A percentile compares a stretch with the other conserved stretches of the same genome.
Evolutionary conservation across 257 asterid genomes (phyloP).

Genomic region (Fraxinus cuspidata): DNA sequence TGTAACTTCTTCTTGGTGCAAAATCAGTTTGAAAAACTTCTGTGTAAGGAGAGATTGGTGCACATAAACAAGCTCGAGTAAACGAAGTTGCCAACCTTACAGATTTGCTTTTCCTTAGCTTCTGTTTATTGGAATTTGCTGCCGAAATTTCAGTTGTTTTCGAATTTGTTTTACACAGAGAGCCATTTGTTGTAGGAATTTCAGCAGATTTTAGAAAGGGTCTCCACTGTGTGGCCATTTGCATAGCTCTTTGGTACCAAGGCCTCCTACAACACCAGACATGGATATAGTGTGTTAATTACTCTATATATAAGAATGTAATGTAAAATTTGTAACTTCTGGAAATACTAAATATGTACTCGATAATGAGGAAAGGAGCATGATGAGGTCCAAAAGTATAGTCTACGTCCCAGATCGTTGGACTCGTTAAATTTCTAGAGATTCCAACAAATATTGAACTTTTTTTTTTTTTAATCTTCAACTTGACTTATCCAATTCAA

Average conservation of each 20-base stretch:
- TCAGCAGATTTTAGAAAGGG: constrained; percentile 45
- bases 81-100: constrained; percentile 67
- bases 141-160: constrained; percentile 42
- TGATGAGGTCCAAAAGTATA: too few species aligned
- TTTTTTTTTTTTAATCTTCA: too few species aligned
- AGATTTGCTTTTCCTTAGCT: constrained; percentile 75
- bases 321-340: too few species aligned
- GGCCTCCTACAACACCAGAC: constrained; percentile 55
- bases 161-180: constrained; percentile 55
- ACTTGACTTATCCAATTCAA: too few species aligned
- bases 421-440: too few species aligned
- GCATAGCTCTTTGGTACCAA: constrained; percentile 87
- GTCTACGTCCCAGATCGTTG: too few species aligned
- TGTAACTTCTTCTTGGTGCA: constrained; percentile 75
- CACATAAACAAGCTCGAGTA: constrained; percentile 77
- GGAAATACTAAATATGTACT: too few species aligned
- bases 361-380: too few species aligned
- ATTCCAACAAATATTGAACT: too few species aligned
- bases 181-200: constrained; percentile 42
- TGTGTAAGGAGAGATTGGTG: constrained; percentile 76
- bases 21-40: constrained; percentile 70
- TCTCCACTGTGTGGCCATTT: constrained; percentile 76
- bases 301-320: too few species aligned
- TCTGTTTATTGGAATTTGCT: constrained; percentile 35
- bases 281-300: neutral